Base-by-base conservation (phyloP, 306 rosid genomes). In the Pyrus pyrifolia region DNA sequence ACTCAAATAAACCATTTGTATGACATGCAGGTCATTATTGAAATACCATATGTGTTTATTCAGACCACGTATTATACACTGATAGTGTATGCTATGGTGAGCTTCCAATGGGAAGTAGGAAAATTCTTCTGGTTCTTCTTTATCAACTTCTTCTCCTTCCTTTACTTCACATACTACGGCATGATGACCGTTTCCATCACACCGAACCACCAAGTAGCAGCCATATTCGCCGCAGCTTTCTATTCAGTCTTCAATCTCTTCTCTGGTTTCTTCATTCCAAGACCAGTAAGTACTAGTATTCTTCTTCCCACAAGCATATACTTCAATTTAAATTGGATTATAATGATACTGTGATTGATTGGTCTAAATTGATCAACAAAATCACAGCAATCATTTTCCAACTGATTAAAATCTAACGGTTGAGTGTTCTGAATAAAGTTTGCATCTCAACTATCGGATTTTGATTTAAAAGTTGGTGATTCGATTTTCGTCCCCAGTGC, bases 141-240 rank as follows among this genome's bases (percentile, higher is more conserved):
- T 42, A 81, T 95, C 83, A 81, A 85, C 84, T 95, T 89, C 89
- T 88, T 92, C 87, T 89, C 99, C 60, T 95, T 95, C 93, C 85
- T 92, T 67, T 95, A 95, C 88, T 95, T 90, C 93, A 95, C 99
- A 65, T 95, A 88, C 70, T 95, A 95, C 11, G 99, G 99, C 6
- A 95, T 95, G 99, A 95, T 95, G 99, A 92, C 99, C 1, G 93
- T 95, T 55, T 89, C 99, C 68, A 82, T 95, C 83, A 95, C 98
- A 2, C 99, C 99, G 80, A 95, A 95, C 86, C 97, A 90, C 77
- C 97, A 95, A 86, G 92, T 92, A 19, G 99, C 99, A 31, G 83
- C 97, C 40, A 89, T 95, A 77, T 89, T 95, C 21, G 99, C 99
- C 4, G 91, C 97, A 70, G 92, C 97, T 23, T 95, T 95, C 87